phyloP scores from a whole-genome alignment of 345 rosid genomes.

The Streptanthus diversifolius region DNA sequence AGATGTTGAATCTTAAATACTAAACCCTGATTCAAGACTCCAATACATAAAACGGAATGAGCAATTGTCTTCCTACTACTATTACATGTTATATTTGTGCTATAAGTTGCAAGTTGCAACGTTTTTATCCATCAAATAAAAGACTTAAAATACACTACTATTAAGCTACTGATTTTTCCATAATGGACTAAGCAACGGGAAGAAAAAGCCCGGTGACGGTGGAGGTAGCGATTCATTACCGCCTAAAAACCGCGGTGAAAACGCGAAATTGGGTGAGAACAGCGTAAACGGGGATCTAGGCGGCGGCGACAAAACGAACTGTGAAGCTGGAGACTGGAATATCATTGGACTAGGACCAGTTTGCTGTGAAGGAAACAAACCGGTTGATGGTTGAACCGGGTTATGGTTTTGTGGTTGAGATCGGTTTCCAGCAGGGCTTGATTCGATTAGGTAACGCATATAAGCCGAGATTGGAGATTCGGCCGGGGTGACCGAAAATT shows the following conservation, averaged over 20 bases:
- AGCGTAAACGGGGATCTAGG: slow-evolving; percentile 55
- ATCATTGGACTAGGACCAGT: slow-evolving; percentile 48
- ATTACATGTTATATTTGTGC: background rate
- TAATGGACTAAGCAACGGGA: slow-evolving; percentile 70
- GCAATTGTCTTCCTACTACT: background rate
- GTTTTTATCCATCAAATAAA: background rate
- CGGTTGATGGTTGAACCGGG: slow-evolving; percentile 40
- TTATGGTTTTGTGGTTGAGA: slow-evolving; percentile 37
- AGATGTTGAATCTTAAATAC: no score
- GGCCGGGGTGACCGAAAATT: slow-evolving; percentile 17
- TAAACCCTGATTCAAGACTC: background rate
- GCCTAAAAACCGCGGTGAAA: slow-evolving; percentile 72
- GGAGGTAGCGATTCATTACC: slow-evolving; percentile 74
- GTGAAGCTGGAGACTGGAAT: slow-evolving; percentile 75
- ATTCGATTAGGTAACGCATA: slow-evolving; percentile 68
- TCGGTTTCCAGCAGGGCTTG: slow-evolving; percentile 50
- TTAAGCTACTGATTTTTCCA: slow-evolving; percentile 55
- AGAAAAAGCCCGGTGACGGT: slow-evolving; percentile 67
- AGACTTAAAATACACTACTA: background rate
- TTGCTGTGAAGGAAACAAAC: slow-evolving; percentile 39
- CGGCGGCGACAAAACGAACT: slow-evolving; percentile 60
- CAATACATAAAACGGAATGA: background rate
- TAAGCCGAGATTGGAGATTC: slow-evolving; percentile 84
- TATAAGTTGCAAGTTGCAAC: slow-evolving; percentile 2
- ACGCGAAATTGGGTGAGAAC: slow-evolving; percentile 68